Conservation (phyloP, 1,284 basidiomycete species). For the Cerrena zonata region DNA sequence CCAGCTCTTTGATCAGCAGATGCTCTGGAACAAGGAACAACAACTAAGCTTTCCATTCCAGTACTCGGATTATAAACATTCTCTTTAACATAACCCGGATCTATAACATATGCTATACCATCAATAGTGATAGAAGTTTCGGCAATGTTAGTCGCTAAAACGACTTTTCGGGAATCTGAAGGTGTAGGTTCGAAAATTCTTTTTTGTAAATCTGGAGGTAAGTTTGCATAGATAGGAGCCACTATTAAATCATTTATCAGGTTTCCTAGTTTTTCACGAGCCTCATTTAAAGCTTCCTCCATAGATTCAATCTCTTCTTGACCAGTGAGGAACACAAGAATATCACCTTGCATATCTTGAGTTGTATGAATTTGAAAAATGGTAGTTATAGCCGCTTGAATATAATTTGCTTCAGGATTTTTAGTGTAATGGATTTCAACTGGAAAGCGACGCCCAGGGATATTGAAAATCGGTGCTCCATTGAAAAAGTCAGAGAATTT, state of each 20-base stretch:
- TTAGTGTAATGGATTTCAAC: constrained; percentile 98
- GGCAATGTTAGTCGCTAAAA: constrained; percentile 97
- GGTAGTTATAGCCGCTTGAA: constrained; percentile 95
- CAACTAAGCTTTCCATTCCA: constrained; percentile 97
- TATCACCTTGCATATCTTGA: constrained; percentile 93
- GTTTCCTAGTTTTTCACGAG: constrained; percentile 94
- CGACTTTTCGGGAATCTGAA: constrained; percentile 92
- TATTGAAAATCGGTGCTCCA: constrained; percentile 98
- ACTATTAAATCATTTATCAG: constrained; percentile 96
- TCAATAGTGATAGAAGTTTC: constrained; percentile 98
- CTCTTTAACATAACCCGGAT: constrained; percentile 98
- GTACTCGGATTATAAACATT: constrained; percentile 96
- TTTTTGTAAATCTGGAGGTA: constrained; percentile 96
- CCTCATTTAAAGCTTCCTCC: constrained; percentile 94
- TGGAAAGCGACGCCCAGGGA: constrained; percentile 96
- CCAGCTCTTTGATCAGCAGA: constrained; percentile 93
- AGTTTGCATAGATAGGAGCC: constrained; percentile 93
- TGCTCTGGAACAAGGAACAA: constrained; percentile 98
- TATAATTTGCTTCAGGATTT: constrained; percentile 96
- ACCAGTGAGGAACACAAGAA: constrained; percentile 95
- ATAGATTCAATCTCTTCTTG: constrained; percentile 98
- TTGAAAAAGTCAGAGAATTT: constrained; percentile 99
- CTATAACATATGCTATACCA: constrained; percentile 97
- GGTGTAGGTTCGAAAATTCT: constrained; percentile 97
- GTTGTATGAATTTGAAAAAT: constrained; percentile 99